Evolutionary conservation across 2,329 filamentous ascomycete species (phyloP).

Genomic region (Mycosphaerella sp.): DNA sequence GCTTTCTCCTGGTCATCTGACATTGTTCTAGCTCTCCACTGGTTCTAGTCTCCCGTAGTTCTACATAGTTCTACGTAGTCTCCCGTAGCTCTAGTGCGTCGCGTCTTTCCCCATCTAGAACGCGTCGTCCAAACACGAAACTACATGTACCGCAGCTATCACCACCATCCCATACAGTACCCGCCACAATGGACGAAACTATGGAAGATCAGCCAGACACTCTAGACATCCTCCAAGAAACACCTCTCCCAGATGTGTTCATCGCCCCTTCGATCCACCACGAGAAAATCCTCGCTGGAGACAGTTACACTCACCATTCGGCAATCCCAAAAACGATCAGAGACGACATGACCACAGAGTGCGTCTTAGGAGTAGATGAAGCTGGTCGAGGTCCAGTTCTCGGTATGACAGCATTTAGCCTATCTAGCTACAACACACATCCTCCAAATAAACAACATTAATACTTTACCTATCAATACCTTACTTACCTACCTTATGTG

Average conservation of each 20-base stretch:
- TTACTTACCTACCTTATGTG: no score
- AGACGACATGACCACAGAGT: slow-evolving; percentile 50
- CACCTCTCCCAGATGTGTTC: slow-evolving; percentile 37
- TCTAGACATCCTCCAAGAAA: slow-evolving; percentile 33
- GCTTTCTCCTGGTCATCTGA: no score
- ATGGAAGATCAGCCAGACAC: slow-evolving; percentile 29
- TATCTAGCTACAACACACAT: no score
- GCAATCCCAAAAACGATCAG: slow-evolving; percentile 38
- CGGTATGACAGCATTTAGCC: slow-evolving; percentile 54
- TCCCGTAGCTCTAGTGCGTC: no score
- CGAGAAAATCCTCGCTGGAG: slow-evolving; percentile 37
- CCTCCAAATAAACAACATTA: no score
- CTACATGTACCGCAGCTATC: background rate
- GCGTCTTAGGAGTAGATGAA: slow-evolving; percentile 85
- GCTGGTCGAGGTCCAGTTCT: slow-evolving; percentile 91
- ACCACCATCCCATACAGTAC: background rate
- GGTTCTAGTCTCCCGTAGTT: background rate
- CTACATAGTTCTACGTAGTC: no score
- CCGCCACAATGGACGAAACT: slow-evolving; percentile 25
- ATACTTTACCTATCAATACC: no score
- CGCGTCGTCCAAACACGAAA: slow-evolving; percentile 10
- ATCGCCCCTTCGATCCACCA: slow-evolving; percentile 44
- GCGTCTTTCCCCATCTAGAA: background rate
- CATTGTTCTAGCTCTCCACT: no score
- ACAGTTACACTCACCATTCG: slow-evolving; percentile 46